Base-by-base conservation (phyloP, 331 rosid genomes). In the Arachis monticola region DNA sequence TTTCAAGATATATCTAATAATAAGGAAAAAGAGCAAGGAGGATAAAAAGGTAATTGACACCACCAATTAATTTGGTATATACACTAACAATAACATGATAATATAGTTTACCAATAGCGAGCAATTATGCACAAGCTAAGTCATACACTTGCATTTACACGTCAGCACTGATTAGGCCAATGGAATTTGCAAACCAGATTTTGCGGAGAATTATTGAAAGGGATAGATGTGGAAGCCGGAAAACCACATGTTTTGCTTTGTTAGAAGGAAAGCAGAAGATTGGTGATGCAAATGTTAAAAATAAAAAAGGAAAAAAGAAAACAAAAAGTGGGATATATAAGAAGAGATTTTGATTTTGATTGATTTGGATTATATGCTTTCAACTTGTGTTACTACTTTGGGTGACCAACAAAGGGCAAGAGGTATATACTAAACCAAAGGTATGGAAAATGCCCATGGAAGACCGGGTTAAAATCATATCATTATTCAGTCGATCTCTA, bases 371-470 rank as follows among this genome's bases (percentile, higher is more conserved):
- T 42, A 51, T 66, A 66, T 74, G 79, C 79, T 50, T 73, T 73
- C 75, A 79, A 51, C 35, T 32, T 59, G 75, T 79, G 70, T 70
- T 47, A 50, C 71, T 41, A 53, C 83, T 74, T 74, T 80, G 72
- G 83, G 72, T 67, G 76, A 74, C 83, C 71, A 68, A 4, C 69
- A 48, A 27, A 41, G 61, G 62, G 38, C 67, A 44, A 62, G 50
- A 27, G 10, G 58, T 45, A 56, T 60, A 73, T 50, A 6, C 55
- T 17, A 64, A 12, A 13, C 48, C 66, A 80, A 67, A 30, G 69
- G 31, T 46, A 27, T 64, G 51, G 77, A 40, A 68, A 64, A 7
- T 11, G 38, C 61, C 76, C 32, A 47, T 64, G 35, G 40, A 69
- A 8, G 22, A 12, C 65, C 30, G 67, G 60, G 7, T 35, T 1